Conservation (phyloP, 225 moss, liverwort and hornwort genomes). For the Physcomitrellopsis africana region DNA sequence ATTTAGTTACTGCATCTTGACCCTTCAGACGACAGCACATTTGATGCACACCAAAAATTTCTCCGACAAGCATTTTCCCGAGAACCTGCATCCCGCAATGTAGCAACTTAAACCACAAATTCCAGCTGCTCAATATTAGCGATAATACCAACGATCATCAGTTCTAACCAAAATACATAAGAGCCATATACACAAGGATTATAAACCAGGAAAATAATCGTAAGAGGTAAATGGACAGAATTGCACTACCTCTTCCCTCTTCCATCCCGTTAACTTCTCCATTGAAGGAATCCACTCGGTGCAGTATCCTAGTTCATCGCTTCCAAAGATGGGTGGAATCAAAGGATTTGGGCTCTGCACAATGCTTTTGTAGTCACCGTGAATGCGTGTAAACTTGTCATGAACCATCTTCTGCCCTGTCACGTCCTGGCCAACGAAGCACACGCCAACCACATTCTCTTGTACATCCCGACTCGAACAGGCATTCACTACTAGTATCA, state of each 20-base stretch:
- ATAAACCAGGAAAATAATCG: not conserved
- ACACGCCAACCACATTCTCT: constrained; percentile 62
- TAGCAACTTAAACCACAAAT: constrained; percentile 11
- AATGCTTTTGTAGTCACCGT: constrained; percentile 59
- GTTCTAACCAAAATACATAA: not conserved
- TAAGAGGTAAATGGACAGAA: not conserved
- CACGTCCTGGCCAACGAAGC: constrained; percentile 64
- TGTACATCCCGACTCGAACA: constrained; percentile 59
- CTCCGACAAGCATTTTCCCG: constrained; percentile 52
- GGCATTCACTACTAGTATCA: constrained; percentile 57
- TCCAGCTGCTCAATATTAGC: not conserved
- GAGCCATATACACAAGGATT: not conserved
- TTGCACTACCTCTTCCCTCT: constrained; percentile 48
- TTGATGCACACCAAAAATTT: constrained; percentile 45
- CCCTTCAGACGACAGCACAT: constrained; percentile 54
- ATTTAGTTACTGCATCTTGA: constrained; percentile 57
- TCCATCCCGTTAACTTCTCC: constrained; percentile 62
- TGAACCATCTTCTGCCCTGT: constrained; percentile 56
- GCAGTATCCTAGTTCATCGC: constrained; percentile 50
- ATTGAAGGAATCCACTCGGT: constrained; percentile 59
- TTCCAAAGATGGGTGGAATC: constrained; percentile 61
- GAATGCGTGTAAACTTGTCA: constrained; percentile 62
- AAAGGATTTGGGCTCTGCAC: constrained; percentile 56
- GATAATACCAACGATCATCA: not conserved
- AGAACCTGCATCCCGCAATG: constrained; percentile 36